Base-by-base conservation (phyloP, 2,329 filamentous ascomycete species). In the Coleophoma crateriformis region DNA sequence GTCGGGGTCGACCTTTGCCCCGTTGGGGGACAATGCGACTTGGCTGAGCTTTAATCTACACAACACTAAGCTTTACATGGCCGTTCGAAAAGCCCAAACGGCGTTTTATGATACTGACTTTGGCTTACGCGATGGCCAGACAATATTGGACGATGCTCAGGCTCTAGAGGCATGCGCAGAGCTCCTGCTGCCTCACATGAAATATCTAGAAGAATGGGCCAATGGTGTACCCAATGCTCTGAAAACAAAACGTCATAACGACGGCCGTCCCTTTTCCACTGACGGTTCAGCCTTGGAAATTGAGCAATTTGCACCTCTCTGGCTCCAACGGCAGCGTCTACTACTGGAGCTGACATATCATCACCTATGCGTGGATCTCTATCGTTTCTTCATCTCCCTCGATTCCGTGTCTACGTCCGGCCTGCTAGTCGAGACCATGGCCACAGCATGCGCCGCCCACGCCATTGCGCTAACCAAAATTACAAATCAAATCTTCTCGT, bases 281-380 rank as follows among this genome's bases (percentile, higher is more conserved):
- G 69, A 73, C 41, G 55, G 58, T 7, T 66, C 69, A 1, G 19
- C 46, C 2, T 47, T 70, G 0, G 57, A 64, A 7, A 49, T 68
- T 3, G 63, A 68, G 47, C 55, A 53, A 33, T 68, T 67, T 34
- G 63, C 64, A 1, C 71, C 72, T 3, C 50, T 64, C 2, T 74
- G 72, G 71, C 58, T 74, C 3, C 71, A 73, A 51, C 65, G 65
- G 12, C 67, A 70, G 45, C 70, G 71, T 2, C 54, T 75, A 0
- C 57, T 70, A 5, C 61, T 75, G 1, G 72, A 75, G 50, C 55
- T 73, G 0, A 58, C 68, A 19, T 75, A 74, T 45, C 71, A 74
- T 50, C 66, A 67, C 27, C 54, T 72, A 2, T 60, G 50, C 33
- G 62, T 68, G 13, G 67, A 67, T 49, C 59, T 74, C 2, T 69